Percentiles rank a stretch among this genome's conserved stretches.
Evolutionary conservation across 345 rosid species (phyloP).

Genomic region (Noccaea caerulescens): DNA sequence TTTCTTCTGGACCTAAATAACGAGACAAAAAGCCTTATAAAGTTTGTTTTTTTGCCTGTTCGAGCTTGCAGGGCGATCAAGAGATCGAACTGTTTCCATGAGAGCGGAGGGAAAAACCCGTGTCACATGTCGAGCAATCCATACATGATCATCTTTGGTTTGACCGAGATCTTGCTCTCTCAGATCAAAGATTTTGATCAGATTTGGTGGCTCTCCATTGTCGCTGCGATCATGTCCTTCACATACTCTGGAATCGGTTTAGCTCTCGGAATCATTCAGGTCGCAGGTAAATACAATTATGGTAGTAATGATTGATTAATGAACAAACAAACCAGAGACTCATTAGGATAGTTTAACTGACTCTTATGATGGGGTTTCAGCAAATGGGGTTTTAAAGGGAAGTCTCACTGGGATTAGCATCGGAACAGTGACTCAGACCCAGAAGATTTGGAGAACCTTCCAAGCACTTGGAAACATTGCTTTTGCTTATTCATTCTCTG

Average conservation of each 20-base stretch:
- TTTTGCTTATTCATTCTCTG: constrained; percentile 78
- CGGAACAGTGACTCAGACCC: constrained; percentile 62
- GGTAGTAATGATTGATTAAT: too few relatives aligned
- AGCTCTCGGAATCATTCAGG: constrained; percentile 77
- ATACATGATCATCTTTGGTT: constrained; percentile 79
- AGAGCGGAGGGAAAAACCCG: constrained; percentile 62
- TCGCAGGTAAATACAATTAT: constrained; percentile 45
- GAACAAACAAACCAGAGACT: background rate
- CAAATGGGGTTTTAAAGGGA: constrained; percentile 58
- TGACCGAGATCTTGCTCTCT: constrained; percentile 66
- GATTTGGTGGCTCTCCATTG: constrained; percentile 88
- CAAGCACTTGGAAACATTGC: constrained; percentile 93
- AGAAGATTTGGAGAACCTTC: constrained; percentile 81
- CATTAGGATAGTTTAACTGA: background rate
- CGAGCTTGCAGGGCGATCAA: constrained; percentile 63
- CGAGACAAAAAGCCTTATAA: background rate
- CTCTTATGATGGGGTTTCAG: constrained; percentile 37
- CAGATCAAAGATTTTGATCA: constrained; percentile 84
- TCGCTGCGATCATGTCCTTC: constrained; percentile 93
- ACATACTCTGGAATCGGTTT: constrained; percentile 88
- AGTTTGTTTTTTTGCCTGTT: background rate
- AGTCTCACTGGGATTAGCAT: constrained; percentile 76
- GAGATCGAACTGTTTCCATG: constrained; percentile 76
- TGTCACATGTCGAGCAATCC: constrained; percentile 72
- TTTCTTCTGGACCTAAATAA: background rate